Evolutionary conservation across 345 rosid species (phyloP), one percentile per base, ranked within the genome.

Genomic region (Clausena lansium): DNA sequence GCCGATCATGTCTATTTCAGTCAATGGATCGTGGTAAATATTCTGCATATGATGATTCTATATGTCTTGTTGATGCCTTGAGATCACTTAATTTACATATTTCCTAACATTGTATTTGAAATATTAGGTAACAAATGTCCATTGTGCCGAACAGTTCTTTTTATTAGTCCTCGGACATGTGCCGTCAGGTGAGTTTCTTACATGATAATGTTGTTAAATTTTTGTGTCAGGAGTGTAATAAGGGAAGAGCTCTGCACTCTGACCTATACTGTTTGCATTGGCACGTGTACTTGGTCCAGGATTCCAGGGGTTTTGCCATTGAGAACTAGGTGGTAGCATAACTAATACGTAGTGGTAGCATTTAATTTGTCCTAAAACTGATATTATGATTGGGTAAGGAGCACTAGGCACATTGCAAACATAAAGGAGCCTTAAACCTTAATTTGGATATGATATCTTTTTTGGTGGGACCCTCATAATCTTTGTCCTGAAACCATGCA

Each of bases 71-170:
- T 39, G 19, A 54, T 62, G 50, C 71, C 7, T 57, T 28, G n/a
- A 27, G n/a, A 52, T 80, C 33, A 65, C 58, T 50, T 71, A 36
- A 10, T 55, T 50, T 67, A 30, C 7, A 4, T 36, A 6, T 75
- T 75, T 74, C 28, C 80, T 84, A 74, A 77, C 47, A 15, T 76
- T 67, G 45, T 67, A 30, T 38, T 36, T 47, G 47, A 14, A 77
- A 78, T 78, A 73, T 32, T 84, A 96, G 99, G 99, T 81, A 92
- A 94, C 89, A 96, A 90, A 83, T 96, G 99, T 72, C 98, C 98
- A 74, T 78, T 96, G 82, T 96, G 99, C 81, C 94, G 97, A 67
- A 90, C 91, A 71, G 97, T 96, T 74, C 91, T 96, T 62, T 96
- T 93, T 75, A 86, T 90, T 80, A 91, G 93, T 83, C 90, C 97